These are phyloP conservation scores for Pythium biforme DNA, from an alignment of 352 stramenopile species.

Conservation along the genomic window DNA sequence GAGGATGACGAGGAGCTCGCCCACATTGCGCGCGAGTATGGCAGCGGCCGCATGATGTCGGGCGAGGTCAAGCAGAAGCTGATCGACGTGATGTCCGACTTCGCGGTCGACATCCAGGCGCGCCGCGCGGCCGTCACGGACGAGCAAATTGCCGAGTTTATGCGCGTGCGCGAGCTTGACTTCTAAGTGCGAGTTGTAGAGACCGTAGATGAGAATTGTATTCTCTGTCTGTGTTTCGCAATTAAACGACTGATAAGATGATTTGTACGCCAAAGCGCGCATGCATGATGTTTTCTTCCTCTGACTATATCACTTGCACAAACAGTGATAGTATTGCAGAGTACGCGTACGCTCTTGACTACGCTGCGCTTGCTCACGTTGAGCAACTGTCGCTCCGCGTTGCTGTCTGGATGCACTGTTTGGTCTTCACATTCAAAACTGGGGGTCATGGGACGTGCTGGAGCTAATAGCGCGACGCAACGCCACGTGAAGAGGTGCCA, in stretches of 20 bases:
- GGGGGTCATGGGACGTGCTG: background rate
- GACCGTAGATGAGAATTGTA: background rate
- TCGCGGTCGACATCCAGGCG: slow-evolving; percentile 95
- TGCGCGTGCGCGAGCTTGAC: slow-evolving; percentile 91
- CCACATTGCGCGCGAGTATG: slow-evolving; percentile 95
- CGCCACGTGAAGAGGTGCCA: background rate
- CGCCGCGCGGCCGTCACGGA: slow-evolving; percentile 93
- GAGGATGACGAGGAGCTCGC: slow-evolving; percentile 98
- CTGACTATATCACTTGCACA: background rate
- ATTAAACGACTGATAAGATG: background rate
- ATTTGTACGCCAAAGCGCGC: background rate
- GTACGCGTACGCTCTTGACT: background rate
- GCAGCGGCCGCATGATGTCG: slow-evolving; percentile 94
- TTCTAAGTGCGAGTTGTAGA: slow-evolving; percentile 63
- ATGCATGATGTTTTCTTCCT: background rate
- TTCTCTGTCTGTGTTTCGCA: background rate
- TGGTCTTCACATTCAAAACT: background rate
- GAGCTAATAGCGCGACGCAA: background rate
- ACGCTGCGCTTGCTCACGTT: background rate
- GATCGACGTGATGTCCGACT: slow-evolving; percentile 90
- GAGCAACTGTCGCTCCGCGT: background rate
- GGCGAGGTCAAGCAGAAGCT: slow-evolving; percentile 98
- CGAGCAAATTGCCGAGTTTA: slow-evolving; percentile 96
- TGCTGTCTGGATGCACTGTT: background rate
- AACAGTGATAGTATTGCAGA: background rate